These are phyloP conservation scores for Argentina anserina DNA, from an alignment of 306 rosid species.

Conservation along the genomic window DNA sequence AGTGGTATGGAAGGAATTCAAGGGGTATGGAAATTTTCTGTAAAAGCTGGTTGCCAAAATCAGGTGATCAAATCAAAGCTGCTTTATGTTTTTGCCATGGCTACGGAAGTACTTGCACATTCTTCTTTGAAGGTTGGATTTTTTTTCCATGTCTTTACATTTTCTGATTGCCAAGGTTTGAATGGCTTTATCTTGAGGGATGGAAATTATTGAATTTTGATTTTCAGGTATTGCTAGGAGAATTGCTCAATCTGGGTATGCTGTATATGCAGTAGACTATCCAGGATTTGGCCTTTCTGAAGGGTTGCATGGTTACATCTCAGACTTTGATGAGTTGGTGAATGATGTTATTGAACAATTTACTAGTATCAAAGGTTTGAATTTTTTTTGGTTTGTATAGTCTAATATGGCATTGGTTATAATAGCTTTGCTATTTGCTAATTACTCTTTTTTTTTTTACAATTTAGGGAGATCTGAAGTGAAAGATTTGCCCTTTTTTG, in stretches of 20 bases:
- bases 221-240: slow-evolving; percentile 60
- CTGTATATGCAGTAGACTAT: slow-evolving; percentile 60
- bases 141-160: not conserved
- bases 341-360: slow-evolving; percentile 58
- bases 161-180: not conserved
- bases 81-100: slow-evolving; percentile 72
- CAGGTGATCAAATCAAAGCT: slow-evolving; percentile 44
- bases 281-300: slow-evolving; percentile 75
- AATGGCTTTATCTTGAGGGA: no score
- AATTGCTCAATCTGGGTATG: slow-evolving; percentile 66
- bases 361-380: slow-evolving; percentile 45
- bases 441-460: not conserved
- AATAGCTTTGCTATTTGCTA: not conserved
- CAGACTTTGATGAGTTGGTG: slow-evolving; percentile 52
- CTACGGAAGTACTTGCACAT: slow-evolving; percentile 75
- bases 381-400: not conserved
- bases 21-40: slow-evolving; percentile 71
- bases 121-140: slow-evolving; percentile 70
- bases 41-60: slow-evolving; percentile 67
- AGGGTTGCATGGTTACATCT: slow-evolving; percentile 73
- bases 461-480: slow-evolving; percentile 57
- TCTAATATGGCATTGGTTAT: not conserved
- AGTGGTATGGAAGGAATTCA: slow-evolving; percentile 64
- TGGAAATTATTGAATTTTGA: not conserved
- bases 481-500: slow-evolving; percentile 51